These are phyloP conservation scores for Apocynum venetum DNA, from an alignment of 257 asterid genomes.

Conservation along the genomic window DNA sequence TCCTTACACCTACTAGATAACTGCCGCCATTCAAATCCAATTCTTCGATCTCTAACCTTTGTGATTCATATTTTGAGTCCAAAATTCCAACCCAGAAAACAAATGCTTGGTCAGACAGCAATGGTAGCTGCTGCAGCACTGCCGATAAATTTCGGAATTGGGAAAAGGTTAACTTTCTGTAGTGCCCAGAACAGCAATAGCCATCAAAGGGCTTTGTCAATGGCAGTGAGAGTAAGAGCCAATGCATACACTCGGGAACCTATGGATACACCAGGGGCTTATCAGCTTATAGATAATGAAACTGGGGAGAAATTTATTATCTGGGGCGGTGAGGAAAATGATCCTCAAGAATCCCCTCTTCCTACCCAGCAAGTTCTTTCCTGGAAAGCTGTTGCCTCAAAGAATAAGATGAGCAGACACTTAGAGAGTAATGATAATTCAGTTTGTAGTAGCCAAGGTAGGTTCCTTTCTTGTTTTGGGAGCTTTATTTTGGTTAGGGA, in stretches of 20 bases:
- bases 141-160: constrained; percentile 9
- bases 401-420: constrained; percentile 5
- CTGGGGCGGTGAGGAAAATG: constrained; percentile 39
- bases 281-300: constrained; percentile 36
- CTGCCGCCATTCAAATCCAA: background rate
- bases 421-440: background rate
- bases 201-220: constrained; percentile 2
- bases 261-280: constrained; percentile 41
- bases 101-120: constrained; percentile 11
- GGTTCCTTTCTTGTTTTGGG: constrained; percentile 2
- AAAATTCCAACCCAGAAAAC: background rate
- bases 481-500: background rate
- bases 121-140: constrained; percentile 19
- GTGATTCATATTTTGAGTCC: background rate
- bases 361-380: constrained; percentile 29
- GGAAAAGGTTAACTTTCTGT: constrained; percentile 2
- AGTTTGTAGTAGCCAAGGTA: constrained; percentile 14
- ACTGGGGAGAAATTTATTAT: constrained; percentile 38
- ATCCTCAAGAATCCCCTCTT: constrained; percentile 21
- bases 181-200: background rate
- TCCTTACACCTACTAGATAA: background rate
- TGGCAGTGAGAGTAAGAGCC: constrained; percentile 17
- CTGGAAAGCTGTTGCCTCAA: constrained; percentile 26
- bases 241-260: constrained; percentile 25
- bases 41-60: background rate